Evolutionary conservation across 441 rosid species (phyloP).

Genomic region (Brassica balearica): DNA sequence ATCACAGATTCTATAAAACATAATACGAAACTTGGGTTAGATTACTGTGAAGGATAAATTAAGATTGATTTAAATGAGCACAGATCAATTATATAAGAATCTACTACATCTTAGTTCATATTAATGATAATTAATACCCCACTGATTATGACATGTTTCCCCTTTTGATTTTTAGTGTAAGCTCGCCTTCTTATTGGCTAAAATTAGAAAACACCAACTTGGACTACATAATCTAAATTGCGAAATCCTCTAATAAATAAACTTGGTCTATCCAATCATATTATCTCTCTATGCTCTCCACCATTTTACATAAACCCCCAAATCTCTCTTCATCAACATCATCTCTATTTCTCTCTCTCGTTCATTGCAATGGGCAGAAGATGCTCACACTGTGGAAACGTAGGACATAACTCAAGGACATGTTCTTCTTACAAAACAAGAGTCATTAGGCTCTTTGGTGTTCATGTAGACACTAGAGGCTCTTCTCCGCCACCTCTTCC

Average conservation of each 20-base stretch:
- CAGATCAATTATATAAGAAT: slow-evolving; percentile 14
- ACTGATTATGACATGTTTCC: slow-evolving; percentile 23
- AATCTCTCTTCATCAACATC: slow-evolving; percentile 45
- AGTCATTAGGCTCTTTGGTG: slow-evolving; percentile 70
- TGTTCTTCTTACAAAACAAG: slow-evolving; percentile 55
- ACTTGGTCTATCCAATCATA: slow-evolving; percentile 73
- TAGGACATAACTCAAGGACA: slow-evolving; percentile 89
- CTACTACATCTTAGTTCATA: slow-evolving; percentile 22
- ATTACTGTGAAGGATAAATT: slow-evolving; percentile 3
- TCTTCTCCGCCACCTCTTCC: slow-evolving; percentile 42
- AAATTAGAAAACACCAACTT: slow-evolving; percentile 47
- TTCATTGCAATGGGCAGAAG: slow-evolving; percentile 74
- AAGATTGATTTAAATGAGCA: slow-evolving; percentile 10
- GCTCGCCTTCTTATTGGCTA: slow-evolving; percentile 29
- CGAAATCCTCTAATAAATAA: slow-evolving; percentile 40
- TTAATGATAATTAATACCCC: slow-evolving; percentile 16
- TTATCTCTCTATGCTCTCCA: slow-evolving; percentile 55
- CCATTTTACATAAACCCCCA: slow-evolving; percentile 60
- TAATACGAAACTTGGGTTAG: not conserved
- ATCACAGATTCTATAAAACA: slow-evolving; percentile 16
- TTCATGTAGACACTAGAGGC: slow-evolving; percentile 63
- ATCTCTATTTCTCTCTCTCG: slow-evolving; percentile 42
- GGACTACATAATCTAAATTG: slow-evolving; percentile 46
- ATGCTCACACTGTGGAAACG: slow-evolving; percentile 88
- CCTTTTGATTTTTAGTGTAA: slow-evolving; percentile 26